These are phyloP conservation scores for Udeniomyces megalosporus DNA, from an alignment of 768 basidiomycete genomes.

Conservation along the genomic window DNA sequence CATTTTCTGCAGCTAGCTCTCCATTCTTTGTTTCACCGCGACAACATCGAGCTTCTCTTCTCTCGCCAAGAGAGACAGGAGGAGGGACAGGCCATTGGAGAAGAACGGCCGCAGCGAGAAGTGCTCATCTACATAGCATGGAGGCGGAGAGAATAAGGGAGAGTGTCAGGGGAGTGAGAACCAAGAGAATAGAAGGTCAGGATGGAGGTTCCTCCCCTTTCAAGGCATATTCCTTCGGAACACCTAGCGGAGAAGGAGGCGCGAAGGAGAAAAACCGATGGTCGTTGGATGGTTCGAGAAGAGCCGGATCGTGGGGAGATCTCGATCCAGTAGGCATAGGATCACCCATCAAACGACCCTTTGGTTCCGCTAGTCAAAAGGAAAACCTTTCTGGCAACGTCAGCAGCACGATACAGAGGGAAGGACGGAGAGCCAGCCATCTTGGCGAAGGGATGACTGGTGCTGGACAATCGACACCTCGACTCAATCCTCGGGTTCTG, in stretches of 20 bases:
- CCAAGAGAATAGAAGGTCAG: neutral
- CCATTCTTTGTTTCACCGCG: too few relatives aligned
- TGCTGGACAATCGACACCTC: neutral
- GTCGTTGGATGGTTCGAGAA: neutral
- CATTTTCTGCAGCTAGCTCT: too few relatives aligned
- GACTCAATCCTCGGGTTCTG: neutral
- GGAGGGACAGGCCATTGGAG: too few relatives aligned
- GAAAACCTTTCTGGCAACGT: neutral
- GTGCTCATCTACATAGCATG: slow-evolving; percentile 1
- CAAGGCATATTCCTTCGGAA: too few relatives aligned
- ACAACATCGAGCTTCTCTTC: too few relatives aligned
- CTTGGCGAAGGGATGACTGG: neutral
- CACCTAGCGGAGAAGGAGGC: too few relatives aligned
- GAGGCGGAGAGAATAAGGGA: neutral
- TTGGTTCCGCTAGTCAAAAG: neutral
- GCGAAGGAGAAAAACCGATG: neutral
- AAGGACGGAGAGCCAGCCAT: too few relatives aligned
- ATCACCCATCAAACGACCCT: too few relatives aligned
- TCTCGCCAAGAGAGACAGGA: too few relatives aligned
- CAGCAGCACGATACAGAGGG: neutral
- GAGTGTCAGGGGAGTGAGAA: neutral
- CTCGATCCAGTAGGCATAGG: too few relatives aligned
- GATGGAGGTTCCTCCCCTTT: too few relatives aligned
- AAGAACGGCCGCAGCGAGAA: neutral
- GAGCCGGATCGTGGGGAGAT: neutral